Base-by-base conservation (phyloP, 495 filamentous ascomycete species). In the Lepraria neglecta region DNA sequence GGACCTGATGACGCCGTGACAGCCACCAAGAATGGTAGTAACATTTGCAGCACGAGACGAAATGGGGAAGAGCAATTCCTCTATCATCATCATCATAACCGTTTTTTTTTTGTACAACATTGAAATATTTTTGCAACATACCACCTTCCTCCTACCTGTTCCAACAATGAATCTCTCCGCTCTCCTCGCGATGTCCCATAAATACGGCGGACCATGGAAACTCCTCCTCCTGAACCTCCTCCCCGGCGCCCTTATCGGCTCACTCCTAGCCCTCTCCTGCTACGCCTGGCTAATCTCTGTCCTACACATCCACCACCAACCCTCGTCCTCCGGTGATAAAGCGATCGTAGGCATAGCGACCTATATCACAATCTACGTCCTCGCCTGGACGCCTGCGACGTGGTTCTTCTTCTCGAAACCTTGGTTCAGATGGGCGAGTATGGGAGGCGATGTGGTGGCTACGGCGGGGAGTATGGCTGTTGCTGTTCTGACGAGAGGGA, bases 191-290 rank as follows among this genome's bases (percentile, higher is more conserved):
- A 12, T 6, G 5, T 38, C 35, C 6, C 35, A 38, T 12, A 38
- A 38, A 38, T 38, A 38, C 12, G 35, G 35, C 35, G 35, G 35
- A 38, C 35, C 35, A 38, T 38, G 35, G 35, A 52, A 52, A 52
- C 48, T 52, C 48, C 48, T 52, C 28, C n/a, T 52, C 48, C 48
- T 52, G 15, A 52, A 52, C 27, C 48, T 52, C 48, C 48, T 28
- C 48, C 27, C 27, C 48, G 48, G 48, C 28, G 27, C 28, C 28
- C 31, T 52, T 6, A 52, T 52, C 15, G 48, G 48, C 48, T 19
- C 48, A 10, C 28, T 52, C 48, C 48, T 52, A 19, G 48, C 48
- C n/a, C 24, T 52, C 24, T 52, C 48, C 48, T 52, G 24, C 48
- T 52, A 52, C 28, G 48, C 48, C 48, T 52, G 48, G 48, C 48